Conservation (phyloP, 768 basidiomycete species). For the Macrolepiota dolichaula region DNA sequence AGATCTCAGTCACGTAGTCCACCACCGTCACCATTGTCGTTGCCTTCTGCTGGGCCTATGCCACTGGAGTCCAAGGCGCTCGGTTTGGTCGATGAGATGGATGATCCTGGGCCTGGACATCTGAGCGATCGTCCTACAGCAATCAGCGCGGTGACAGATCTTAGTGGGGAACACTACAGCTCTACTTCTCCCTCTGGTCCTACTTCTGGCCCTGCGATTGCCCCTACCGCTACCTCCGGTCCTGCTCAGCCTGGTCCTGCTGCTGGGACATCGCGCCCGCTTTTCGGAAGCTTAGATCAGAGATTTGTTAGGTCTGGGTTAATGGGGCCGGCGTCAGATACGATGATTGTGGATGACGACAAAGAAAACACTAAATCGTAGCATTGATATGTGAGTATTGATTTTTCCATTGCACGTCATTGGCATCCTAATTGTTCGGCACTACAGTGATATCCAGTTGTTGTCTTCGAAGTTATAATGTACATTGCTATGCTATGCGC, state of each 20-base stretch:
- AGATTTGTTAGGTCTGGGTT: conserved; percentile 57
- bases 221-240: background rate
- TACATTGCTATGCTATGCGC: no score
- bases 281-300: conserved; percentile 53
- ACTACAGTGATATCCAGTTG: no score
- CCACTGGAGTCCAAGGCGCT: conserved; percentile 47
- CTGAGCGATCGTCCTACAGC: conserved; percentile 78
- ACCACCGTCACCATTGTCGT: conserved; percentile 67
- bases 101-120: conserved; percentile 82
- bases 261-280: conserved; percentile 35
- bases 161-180: background rate
- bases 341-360: conserved; percentile 54
- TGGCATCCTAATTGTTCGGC: no score
- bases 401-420: background rate
- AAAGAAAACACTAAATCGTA: conserved; percentile 39
- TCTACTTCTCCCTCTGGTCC: background rate
- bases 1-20: conserved; percentile 78
- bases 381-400: background rate
- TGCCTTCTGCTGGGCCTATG: conserved; percentile 29
- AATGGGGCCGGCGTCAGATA: conserved; percentile 31
- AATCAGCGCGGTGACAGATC: conserved; percentile 59
- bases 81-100: conserved; percentile 82
- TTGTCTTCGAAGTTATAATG: no score
- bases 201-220: background rate
- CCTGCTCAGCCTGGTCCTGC: background rate